phyloP scores from a whole-genome alignment of 2,329 filamentous ascomycete species.

The Mariannaea elegans region DNA sequence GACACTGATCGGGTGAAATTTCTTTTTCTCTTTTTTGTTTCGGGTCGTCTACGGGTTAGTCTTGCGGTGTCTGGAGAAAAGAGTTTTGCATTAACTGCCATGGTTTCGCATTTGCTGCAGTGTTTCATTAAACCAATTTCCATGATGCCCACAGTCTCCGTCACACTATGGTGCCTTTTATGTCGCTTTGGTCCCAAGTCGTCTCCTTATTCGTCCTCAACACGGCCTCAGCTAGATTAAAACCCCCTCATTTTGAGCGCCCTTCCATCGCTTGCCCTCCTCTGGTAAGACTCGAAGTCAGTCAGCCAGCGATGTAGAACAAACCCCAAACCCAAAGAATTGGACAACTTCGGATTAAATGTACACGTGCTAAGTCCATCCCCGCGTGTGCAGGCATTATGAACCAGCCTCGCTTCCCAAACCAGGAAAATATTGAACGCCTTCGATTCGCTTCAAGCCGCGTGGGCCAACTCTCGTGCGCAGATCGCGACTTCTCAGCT shows the following conservation, averaged over 20 bases:
- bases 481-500: constrained; percentile 19
- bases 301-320: no score
- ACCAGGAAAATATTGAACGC: constrained; percentile 23
- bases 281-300: no score
- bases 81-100: constrained; percentile 8
- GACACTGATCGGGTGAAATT: no score
- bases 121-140: constrained; percentile 12
- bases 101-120: constrained; percentile 11
- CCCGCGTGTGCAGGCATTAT: no score
- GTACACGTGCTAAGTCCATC: no score
- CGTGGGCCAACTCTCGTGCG: constrained; percentile 16
- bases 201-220: constrained; percentile 14
- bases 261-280: neutral
- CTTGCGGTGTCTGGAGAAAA: neutral
- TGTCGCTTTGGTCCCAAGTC: neutral
- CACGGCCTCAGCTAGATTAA: constrained; percentile 23
- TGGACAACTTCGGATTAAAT: no score
- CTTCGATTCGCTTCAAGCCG: neutral
- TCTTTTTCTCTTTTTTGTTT: constrained; percentile 5
- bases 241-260: neutral
- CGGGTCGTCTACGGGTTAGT: neutral
- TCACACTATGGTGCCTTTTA: neutral
- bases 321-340: no score
- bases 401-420: neutral
- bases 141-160: neutral